Base-by-base conservation (phyloP, 192 early-diverging fungal species). In the Glomus cerebriforme region DNA sequence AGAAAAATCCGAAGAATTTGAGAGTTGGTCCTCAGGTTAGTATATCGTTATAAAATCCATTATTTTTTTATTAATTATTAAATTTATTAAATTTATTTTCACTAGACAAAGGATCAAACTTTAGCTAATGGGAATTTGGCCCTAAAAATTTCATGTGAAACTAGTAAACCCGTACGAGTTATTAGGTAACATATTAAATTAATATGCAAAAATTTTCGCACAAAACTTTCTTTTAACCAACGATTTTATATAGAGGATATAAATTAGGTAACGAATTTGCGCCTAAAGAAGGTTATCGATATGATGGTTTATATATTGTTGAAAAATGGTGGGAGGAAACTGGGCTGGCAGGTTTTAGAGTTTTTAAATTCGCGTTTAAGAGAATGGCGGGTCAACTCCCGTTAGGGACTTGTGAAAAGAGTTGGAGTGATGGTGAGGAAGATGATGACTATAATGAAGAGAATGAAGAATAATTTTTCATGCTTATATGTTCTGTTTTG, bases 71-170 rank as follows among this genome's bases (percentile, higher is more conserved):
- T 9, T 9, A 49, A 4, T 17, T 19, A 2, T 19, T 49, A 49
- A 49, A 3, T 34, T 24, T 68, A 9, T 35, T 37, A n/a, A 32
- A 35, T 68, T 68, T 39, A 31, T 29, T 64, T 8, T 68, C 22
- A 34, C 0, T 68, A 68, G 73, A 34, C 49, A 17, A 74, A 60
- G 29, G 22, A 74, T 74, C 73, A 74, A 59, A 27, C 15, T 34
- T 59, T 74, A 32, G 9, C 15, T 19, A 58, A 13, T 7, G 43
- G 43, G 0, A 74, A 74, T 62, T 22, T 60, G 15, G 73, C 49
- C 6, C n/a, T 74, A 35, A 74, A 74, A 32, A 32, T 74, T 54
- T 74, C 73, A 22, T 74, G 73, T 59, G 73, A 74, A 58, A 74
- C 73, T n/a, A 32, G 31, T 7, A 74, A 32, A 37, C 73, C 73